Evolutionary conservation across 2,329 filamentous ascomycete species (phyloP), one percentile per base, ranked within the genome.

Genomic region (Hypoxylon sp.): DNA sequence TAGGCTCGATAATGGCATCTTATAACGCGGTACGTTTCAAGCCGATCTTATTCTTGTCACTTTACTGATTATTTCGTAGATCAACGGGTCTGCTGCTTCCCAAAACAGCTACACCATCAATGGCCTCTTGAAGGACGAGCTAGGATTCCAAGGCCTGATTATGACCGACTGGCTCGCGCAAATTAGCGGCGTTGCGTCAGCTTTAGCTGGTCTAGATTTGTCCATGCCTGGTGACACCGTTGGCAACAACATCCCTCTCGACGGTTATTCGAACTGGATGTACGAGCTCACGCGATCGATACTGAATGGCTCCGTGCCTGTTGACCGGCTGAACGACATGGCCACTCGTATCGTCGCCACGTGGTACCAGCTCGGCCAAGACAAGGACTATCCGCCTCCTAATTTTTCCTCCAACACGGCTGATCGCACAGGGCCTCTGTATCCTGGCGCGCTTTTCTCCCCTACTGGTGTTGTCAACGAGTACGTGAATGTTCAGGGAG

Each of bases 1-100:
- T 93, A 4, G 91, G 87, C 1, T 89, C 89, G 6, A 82, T 96
- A 55, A 96, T 97, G 93, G 93, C 92, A 74, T 87, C 88, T 1
- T 97, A 97, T 70, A 90, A 92, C 73, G 87, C 87, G 71, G 77
- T 81, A 64, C 47, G 71, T 63, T 43, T 22, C 32, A 11, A 61
- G 19, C n/a, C 30, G 8, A 43, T 44, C 4, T 51, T 20, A 24
- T 34, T 17, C 17, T 15, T 5, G 19, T 26, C 6, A 20, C 32
- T 39, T 61, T 48, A 67, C 44, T 56, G 17, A 53, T 15, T n/a
- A 43, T 26, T 28, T 37, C 43, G 70, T 84, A 87, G 80, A 81
- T 91, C 58, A 91, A 91, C 71, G 86, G 87, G 52, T 89, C 86
- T 0, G 87, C 89, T 15, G 82, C 83, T 4, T 91, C 87, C 59